Percentiles rank a stretch among this genome's conserved stretches.
phyloP scores from a whole-genome alignment of 1,284 basidiomycete genomes.

The Rugosomyces carneus region DNA sequence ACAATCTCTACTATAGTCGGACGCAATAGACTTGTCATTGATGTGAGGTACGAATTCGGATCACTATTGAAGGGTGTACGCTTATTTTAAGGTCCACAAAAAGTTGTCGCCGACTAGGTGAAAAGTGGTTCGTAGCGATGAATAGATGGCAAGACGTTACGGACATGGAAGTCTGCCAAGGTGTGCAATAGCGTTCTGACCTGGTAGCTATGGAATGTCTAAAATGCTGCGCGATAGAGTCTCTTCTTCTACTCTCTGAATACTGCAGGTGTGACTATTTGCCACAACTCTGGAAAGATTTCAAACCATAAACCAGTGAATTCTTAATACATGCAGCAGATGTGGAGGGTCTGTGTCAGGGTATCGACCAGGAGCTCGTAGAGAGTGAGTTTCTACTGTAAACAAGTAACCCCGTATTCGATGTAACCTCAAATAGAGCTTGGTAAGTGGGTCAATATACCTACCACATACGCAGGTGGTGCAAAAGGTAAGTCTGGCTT shows the following conservation, averaged over 20 bases:
- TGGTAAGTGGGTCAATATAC: constrained; percentile 87
- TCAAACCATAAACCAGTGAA: constrained; percentile 51
- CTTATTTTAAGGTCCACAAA: background rate
- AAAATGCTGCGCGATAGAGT: constrained; percentile 40
- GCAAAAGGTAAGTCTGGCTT: constrained; percentile 61
- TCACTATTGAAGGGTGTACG: background rate
- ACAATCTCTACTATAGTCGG: constrained; percentile 65
- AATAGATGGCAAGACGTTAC: constrained; percentile 98
- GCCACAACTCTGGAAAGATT: background rate
- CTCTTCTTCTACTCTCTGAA: constrained; percentile 62
- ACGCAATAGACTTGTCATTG: constrained; percentile 88
- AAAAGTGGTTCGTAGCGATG: constrained; percentile 94
- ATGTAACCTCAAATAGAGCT: constrained; percentile 50
- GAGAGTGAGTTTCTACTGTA: constrained; percentile 46
- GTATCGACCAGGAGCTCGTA: constrained; percentile 92
- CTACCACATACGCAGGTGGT: constrained; percentile 96
- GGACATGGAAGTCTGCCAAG: constrained; percentile 86
- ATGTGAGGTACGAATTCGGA: constrained; percentile 70
- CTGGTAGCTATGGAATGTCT: constrained; percentile 1
- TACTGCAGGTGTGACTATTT: constrained; percentile 62
- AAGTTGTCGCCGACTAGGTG: constrained; percentile 78
- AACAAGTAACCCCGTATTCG: background rate
- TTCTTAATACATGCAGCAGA: constrained; percentile 97
- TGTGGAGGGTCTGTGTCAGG: constrained; percentile 95
- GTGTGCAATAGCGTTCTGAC: constrained; percentile 34